These are phyloP conservation scores for Sarcomyxa edulis DNA, from an alignment of 768 basidiomycete genomes.

Conservation along the genomic window DNA sequence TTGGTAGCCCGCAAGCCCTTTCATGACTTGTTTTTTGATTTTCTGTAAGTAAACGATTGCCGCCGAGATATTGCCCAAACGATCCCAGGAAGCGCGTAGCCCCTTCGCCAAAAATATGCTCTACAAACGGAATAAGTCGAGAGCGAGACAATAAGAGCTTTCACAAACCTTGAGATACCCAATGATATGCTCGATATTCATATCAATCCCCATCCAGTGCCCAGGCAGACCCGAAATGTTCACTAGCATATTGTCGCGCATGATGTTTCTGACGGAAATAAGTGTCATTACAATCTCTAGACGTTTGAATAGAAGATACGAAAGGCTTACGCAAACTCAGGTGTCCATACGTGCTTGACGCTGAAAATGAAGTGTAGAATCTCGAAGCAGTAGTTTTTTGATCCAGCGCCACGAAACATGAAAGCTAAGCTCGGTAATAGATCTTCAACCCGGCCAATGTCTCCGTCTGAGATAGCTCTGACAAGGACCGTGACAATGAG, in stretches of 20 bases:
- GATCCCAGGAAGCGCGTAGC: slow-evolving; percentile 23
- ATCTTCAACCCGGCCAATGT: slow-evolving; percentile 27
- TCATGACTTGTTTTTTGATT: slow-evolving; percentile 22
- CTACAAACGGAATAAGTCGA: neutral
- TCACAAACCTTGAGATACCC: slow-evolving; percentile 22
- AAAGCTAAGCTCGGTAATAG: slow-evolving; percentile 18
- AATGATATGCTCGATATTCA: slow-evolving; percentile 34
- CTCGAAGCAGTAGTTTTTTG: slow-evolving; percentile 26
- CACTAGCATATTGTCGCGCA: slow-evolving; percentile 29
- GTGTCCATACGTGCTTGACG: slow-evolving; percentile 26
- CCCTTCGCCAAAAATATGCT: slow-evolving; percentile 21
- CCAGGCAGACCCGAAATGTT: slow-evolving; percentile 24
- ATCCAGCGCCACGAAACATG: slow-evolving; percentile 24
- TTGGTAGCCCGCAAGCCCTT: slow-evolving; percentile 18
- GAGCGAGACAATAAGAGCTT: slow-evolving; percentile 1
- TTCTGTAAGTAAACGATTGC: slow-evolving; percentile 16
- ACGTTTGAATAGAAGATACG: neutral
- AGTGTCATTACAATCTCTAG: neutral
- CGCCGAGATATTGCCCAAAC: slow-evolving; percentile 24
- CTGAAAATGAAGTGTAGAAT: slow-evolving; percentile 22
- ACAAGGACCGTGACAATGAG: slow-evolving; percentile 23
- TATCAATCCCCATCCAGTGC: slow-evolving; percentile 27
- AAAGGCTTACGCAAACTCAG: slow-evolving; percentile 21
- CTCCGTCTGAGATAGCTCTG: slow-evolving; percentile 19
- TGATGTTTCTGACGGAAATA: slow-evolving; percentile 34